phyloP scores from a whole-genome alignment of 805 yeast species.

The Lachancea waltii region DNA sequence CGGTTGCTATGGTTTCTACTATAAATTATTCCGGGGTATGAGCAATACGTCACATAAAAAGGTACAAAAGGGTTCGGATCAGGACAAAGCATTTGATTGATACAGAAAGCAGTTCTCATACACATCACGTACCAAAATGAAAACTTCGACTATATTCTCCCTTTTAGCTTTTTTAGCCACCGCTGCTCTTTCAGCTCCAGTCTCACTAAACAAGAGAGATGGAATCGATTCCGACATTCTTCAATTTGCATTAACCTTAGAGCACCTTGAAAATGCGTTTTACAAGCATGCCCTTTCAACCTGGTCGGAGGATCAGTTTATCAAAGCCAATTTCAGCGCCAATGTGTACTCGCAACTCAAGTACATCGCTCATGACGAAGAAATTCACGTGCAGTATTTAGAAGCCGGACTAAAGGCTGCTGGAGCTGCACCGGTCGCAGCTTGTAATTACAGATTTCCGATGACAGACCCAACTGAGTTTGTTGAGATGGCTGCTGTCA shows the following conservation, averaged over 20 bases:
- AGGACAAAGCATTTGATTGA: no score
- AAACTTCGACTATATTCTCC: no score
- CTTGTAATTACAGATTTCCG: conserved; percentile 6
- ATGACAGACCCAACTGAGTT: conserved; percentile 1
- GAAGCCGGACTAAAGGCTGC: conserved; percentile 5
- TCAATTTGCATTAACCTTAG: conserved; percentile 8
- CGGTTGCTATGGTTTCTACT: no score
- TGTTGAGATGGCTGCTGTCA: conserved; percentile 3
- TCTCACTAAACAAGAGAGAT: conserved; percentile 1
- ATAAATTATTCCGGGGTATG: no score
- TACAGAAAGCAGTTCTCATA: no score
- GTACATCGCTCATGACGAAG: conserved; percentile 9
- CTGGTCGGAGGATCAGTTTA: conserved; percentile 7
- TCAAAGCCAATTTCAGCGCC: conserved; percentile 5
- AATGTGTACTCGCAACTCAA: conserved; percentile 7
- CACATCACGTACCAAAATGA: no score
- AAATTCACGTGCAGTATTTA: conserved; percentile 4
- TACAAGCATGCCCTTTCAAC: conserved; percentile 8
- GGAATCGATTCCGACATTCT: conserved; percentile 3
- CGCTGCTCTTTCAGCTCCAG: conserved; percentile 4
- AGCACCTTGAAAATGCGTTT: conserved; percentile 7
- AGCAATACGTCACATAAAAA: no score
- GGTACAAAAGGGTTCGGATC: no score
- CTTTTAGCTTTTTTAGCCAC: no score
- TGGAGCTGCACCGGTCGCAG: conserved; percentile 6